Evolutionary conservation across 495 filamentous ascomycete species (phyloP), one percentile per base, ranked within the genome.

Genomic region (Lasiosphaeria ovina): DNA sequence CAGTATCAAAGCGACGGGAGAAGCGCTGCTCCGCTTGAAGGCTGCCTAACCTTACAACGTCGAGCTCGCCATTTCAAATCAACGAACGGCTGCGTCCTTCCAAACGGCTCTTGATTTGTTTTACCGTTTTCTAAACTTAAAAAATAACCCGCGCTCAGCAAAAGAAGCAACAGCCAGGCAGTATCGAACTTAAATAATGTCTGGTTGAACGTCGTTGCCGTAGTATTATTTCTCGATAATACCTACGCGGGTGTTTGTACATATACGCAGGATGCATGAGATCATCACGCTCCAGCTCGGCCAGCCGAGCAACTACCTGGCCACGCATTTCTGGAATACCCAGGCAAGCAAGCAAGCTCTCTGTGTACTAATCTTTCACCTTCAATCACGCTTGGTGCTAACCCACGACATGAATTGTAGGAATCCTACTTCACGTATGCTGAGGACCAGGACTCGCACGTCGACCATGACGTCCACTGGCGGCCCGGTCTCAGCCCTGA

Each of bases 321-420:
- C 88, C n/a, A 96, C 91, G 0, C 94, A 99, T 77, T 98, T 96
- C 71, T 99, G 95, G 95, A 99, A 99, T 66, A 81, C 91, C 34
- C 93, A 97, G 79, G 72, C 73, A 64, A 57, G 63, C 32, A 35
- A n/a, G 16, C 11, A 58, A 33, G 45, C 48, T 44, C 48, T 35
- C 58, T n/a, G 34, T 57, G 47, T 9, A 35, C 4, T 45, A n/a
- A 58, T 45, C 60, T 9, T 14, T 35, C 7, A 36, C 54, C 34
- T n/a, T 40, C 10, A 10, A 44, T 24, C 24, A 24, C 24, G 24
- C 1, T 24, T 24, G 24, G 24, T 0, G 24, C 24, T 24, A 24
- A 24, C 24, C 24, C 24, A 24, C 24, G 35, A 44, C 10, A 35
- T 4, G 32, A 47, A 36, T 10, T 11, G n/a, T 44, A 92, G 91